Evolutionary conservation across 1,284 basidiomycete species (phyloP), one percentile per base, ranked within the genome.

Genomic region (Mycena sp.): DNA sequence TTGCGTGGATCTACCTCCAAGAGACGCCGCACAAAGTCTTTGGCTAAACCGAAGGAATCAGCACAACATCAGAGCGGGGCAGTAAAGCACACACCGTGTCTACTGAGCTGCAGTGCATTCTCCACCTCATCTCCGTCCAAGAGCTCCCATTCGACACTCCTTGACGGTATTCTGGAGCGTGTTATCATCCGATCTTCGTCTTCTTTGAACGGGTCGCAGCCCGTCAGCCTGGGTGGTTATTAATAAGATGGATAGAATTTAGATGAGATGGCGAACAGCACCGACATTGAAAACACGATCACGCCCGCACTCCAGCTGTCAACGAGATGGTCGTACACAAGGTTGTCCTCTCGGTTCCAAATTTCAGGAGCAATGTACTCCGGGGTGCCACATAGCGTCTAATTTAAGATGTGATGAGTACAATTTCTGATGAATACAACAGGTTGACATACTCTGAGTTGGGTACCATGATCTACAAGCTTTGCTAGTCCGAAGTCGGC

Each of bases 401-500:
- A 14, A 14, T 35, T 14, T 35, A 35, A 35, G 32, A 35, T 35
- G 32, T n/a, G 32, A 7, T 35, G 9, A 35, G 32, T 14, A 35
- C n/a, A n/a, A n/a, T n/a, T n/a, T n/a, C n/a, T n/a, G 32, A 7
- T 35, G 9, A 35, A 14, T 14, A 35, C 7, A 35, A 35, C 78
- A 85, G 11, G 14, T 9, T 35, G 32, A 35, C n/a, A 35, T 67
- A 91, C 90, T 62, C 83, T 82, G 10, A 92, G 76, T 82, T 89
- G 88, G 0, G 91, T 92, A 67, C 86, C 72, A 66, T 85, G 87
- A 67, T 92, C 90, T 41, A 93, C 88, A 58, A 90, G 88, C 74
- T 98, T 97, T 0, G 96, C 95, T 12, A 97, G 85, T 6, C 95
- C 95, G 73, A 96, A 98, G 76, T 97, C 96, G 2, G 95, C 95